Percentiles rank a stretch among this genome's conserved stretches.
Conservation (phyloP, 345 rosid species). For the Salix arbutifolia region DNA sequence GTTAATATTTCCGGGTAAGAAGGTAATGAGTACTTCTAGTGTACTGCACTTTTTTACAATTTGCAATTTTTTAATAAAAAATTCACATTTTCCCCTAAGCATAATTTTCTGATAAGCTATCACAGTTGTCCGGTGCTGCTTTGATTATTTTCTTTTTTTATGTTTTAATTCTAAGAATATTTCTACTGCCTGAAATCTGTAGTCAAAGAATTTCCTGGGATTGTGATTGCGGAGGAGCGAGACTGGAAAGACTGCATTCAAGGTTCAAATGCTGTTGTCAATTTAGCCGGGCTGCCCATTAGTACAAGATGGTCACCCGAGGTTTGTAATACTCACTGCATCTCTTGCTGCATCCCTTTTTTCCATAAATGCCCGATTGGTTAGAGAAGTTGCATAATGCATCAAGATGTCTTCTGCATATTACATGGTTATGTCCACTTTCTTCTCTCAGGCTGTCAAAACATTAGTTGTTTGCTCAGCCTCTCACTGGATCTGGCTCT, state of each 20-base stretch:
- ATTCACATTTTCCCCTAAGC: too few relatives aligned
- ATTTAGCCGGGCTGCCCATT: conserved; percentile 88
- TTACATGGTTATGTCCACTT: background rate
- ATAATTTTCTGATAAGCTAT: background rate
- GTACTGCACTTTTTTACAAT: background rate
- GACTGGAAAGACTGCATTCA: conserved; percentile 69
- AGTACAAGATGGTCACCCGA: conserved; percentile 91
- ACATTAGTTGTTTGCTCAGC: too few relatives aligned
- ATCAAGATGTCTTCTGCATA: background rate
- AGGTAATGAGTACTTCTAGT: conserved; percentile 53
- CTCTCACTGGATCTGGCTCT: background rate
- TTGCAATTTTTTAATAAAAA: background rate
- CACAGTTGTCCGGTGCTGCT: background rate
- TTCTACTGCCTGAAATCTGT: conserved; percentile 13
- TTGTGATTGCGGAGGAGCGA: conserved; percentile 67
- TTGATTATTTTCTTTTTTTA: background rate
- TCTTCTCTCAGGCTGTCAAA: too few relatives aligned
- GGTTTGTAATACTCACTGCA: conserved; percentile 38
- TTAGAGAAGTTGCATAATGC: background rate
- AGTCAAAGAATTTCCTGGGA: conserved; percentile 69
- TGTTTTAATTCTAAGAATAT: background rate
- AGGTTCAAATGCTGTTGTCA: conserved; percentile 82
- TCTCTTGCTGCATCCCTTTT: background rate
- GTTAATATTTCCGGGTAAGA: conserved; percentile 94
- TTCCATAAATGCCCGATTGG: background rate